Conservation (phyloP, 2,329 filamentous ascomycete genomes). For the Macroventuria anomochaeta region DNA sequence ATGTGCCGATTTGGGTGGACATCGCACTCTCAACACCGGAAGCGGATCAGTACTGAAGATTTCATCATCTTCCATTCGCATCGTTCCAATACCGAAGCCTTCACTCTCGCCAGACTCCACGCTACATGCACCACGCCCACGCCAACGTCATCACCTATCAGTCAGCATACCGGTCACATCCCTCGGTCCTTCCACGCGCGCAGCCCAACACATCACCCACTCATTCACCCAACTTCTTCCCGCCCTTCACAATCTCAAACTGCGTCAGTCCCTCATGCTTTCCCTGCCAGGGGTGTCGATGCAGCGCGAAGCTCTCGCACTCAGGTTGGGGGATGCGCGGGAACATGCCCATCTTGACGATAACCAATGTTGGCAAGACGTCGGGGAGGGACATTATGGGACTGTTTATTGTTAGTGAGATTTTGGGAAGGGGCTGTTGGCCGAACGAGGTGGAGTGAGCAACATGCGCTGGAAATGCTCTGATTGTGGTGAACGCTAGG, state of each 20-base stretch:
- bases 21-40: too few species aligned
- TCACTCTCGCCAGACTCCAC: background rate
- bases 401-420: constrained; percentile 33
- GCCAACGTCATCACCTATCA: too few species aligned
- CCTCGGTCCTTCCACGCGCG: too few species aligned
- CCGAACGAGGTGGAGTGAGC: too few species aligned
- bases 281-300: constrained; percentile 55
- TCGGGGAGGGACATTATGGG: constrained; percentile 56
- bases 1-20: constrained; percentile 59
- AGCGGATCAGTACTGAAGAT: too few species aligned
- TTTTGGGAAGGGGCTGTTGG: too few species aligned
- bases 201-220: background rate
- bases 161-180: too few species aligned
- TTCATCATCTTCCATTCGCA: too few species aligned
- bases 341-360: constrained; percentile 61
- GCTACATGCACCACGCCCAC: background rate
- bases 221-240: constrained; percentile 46
- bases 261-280: constrained; percentile 47
- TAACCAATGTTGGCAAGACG: constrained; percentile 50
- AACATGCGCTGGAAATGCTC: too few species aligned
- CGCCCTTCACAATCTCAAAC: constrained; percentile 51
- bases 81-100: too few species aligned
- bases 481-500: too few species aligned
- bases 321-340: constrained; percentile 56
- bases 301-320: constrained; percentile 53